Evolutionary conservation across 192 early-diverging fungal species (phyloP), one percentile per base, ranked within the genome.

Genomic region (Coemansia sp.): DNA sequence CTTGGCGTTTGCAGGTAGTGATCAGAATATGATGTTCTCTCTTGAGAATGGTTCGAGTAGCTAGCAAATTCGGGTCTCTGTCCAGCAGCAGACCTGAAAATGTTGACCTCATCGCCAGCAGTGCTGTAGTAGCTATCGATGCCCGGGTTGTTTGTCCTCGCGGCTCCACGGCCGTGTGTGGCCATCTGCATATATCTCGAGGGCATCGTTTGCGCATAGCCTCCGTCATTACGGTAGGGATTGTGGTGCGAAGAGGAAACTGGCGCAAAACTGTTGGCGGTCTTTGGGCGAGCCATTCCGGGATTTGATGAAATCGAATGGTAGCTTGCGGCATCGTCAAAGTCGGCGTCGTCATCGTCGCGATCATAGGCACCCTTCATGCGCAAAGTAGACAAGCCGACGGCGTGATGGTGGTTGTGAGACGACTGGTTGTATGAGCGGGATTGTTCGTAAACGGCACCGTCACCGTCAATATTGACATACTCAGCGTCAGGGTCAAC

Each of bases 281-380:
- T 27, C 53, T 40, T 55, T 11, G 62, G 34, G n/a, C 56, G 51
- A n/a, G 56, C n/a, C 46, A 57, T 45, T 25, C 62, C 73, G 1
- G 65, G 71, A 56, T 66, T 71, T 6, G 78, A 80, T 17, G 72
- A 68, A 15, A 57, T 75, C 39, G 78, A 80, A 48, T 80, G 78
- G 66, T 80, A 80, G 73, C 78, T 80, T 23, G 73, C 72, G 33
- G 78, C 68, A 54, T 80, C 78, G 45, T 80, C 78, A 67, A 76
- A 71, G 53, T 80, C 71, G 7, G 34, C 34, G 37, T 51, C 59
- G 25, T 51, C 48, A 18, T 64, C 57, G 19, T 61, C 52, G n/a
- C 61, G 59, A 41, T 53, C 57, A 41, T 57, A 77, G 44, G 67
- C 56, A 17, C 49, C 61, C 27, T 41, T 52, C 21, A 41, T 55